These are phyloP conservation scores for Aspergillus glaucus DNA, from an alignment of 2,329 filamentous ascomycete genomes.

Conservation along the genomic window DNA sequence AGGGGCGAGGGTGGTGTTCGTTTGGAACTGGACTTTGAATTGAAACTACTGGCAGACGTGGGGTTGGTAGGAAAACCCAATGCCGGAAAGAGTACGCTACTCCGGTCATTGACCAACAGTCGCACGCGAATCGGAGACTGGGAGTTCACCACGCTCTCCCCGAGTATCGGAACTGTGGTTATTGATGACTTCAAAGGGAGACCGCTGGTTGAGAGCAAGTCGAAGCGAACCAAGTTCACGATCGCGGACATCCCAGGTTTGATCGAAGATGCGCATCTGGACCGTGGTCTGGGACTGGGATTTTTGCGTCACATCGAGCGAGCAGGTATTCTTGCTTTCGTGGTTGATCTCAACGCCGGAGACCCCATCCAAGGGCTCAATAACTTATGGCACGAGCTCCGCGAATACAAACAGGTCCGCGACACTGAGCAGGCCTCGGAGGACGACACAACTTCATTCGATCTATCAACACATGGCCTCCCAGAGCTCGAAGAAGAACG, in stretches of 20 bases:
- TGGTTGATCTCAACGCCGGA: slow-evolving; percentile 74
- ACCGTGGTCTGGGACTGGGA: slow-evolving; percentile 81
- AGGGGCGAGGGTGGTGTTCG: slow-evolving; percentile 74
- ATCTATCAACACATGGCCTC: slow-evolving; percentile 21
- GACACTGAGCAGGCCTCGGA: slow-evolving; percentile 64
- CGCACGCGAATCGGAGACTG: slow-evolving; percentile 85
- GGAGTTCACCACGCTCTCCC: slow-evolving; percentile 93
- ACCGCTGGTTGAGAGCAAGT: slow-evolving; percentile 50
- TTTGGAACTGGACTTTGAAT: slow-evolving; percentile 76
- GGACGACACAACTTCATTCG: slow-evolving; percentile 54
- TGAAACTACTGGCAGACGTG: slow-evolving; percentile 92
- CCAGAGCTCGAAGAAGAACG: slow-evolving; percentile 16
- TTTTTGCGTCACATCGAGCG: slow-evolving; percentile 94
- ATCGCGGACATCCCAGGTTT: slow-evolving; percentile 94
- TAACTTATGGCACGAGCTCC: slow-evolving; percentile 83
- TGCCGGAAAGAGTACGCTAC: slow-evolving; percentile 87
- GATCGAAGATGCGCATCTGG: slow-evolving; percentile 85
- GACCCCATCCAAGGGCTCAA: slow-evolving; percentile 74
- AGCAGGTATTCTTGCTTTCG: slow-evolving; percentile 86
- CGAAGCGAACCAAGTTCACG: slow-evolving; percentile 71
- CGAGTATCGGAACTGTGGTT: slow-evolving; percentile 92
- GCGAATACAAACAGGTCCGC: slow-evolving; percentile 76
- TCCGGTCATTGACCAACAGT: slow-evolving; percentile 81
- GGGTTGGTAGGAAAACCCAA: slow-evolving; percentile 93
- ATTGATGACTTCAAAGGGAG: slow-evolving; percentile 80